These are phyloP conservation scores for Echinochloa phyllopogon DNA, from an alignment of 176 grass and related monocot genomes.

Conservation along the genomic window DNA sequence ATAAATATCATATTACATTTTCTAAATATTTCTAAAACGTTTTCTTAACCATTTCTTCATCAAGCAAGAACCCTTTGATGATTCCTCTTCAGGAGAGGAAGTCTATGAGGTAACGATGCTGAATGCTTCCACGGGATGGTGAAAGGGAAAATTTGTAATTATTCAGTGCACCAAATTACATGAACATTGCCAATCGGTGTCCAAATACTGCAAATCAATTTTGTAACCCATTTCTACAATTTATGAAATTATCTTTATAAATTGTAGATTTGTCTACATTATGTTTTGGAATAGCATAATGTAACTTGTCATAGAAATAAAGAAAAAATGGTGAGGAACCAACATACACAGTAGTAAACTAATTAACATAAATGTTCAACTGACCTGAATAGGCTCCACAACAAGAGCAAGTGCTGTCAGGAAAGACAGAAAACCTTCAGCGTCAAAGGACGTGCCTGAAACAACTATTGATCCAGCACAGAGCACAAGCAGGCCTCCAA, in stretches of 20 bases:
- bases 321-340: neutral
- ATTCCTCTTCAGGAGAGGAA: constrained; percentile 6
- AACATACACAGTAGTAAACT: constrained; percentile 19
- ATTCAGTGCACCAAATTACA: neutral
- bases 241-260: neutral
- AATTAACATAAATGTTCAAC: neutral
- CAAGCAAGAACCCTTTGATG: neutral
- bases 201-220: neutral
- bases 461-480: constrained; percentile 63
- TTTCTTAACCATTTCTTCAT: constrained; percentile 5
- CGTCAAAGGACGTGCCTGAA: constrained; percentile 59
- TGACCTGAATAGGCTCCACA: constrained; percentile 79
- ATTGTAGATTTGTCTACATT: constrained; percentile 20
- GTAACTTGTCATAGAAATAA: neutral
- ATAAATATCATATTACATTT: neutral
- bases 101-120: neutral
- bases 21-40: neutral
- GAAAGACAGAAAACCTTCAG: constrained; percentile 67
- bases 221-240: neutral
- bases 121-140: neutral
- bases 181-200: neutral
- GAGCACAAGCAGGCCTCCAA: constrained; percentile 63
- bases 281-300: neutral
- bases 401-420: constrained; percentile 68
- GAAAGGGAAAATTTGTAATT: constrained; percentile 5